These are phyloP conservation scores for Penicillium ochrochloron DNA, from an alignment of 495 filamentous ascomycete species.

Conservation along the genomic window DNA sequence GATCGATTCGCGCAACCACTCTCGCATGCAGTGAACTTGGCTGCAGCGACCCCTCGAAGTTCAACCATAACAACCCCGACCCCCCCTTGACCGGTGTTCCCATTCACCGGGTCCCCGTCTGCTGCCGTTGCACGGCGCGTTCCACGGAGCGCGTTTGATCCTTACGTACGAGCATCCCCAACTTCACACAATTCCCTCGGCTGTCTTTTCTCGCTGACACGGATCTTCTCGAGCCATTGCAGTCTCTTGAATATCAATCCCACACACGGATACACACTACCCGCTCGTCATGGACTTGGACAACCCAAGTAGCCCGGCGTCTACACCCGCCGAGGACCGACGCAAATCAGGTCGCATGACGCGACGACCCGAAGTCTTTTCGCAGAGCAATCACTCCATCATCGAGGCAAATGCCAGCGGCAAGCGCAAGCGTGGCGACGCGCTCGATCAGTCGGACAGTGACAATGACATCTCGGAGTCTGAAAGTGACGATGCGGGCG, in stretches of 20 bases:
- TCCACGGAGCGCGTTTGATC: conserved; percentile 35
- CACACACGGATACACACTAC: not conserved
- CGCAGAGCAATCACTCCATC: conserved; percentile 42
- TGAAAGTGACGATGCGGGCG: conserved; percentile 51
- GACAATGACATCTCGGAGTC: conserved; percentile 55
- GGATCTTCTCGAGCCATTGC: conserved; percentile 1
- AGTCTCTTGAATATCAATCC: conserved; percentile 10
- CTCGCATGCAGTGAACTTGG: conserved; percentile 4
- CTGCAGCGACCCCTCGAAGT: not conserved
- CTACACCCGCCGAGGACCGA: conserved; percentile 57
- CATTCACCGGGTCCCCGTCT: conserved; percentile 16
- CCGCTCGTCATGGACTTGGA: conserved; percentile 42
- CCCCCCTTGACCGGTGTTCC: not conserved
- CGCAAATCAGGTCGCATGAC: conserved; percentile 84
- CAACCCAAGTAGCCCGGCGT: conserved; percentile 32
- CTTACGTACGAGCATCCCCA: conserved; percentile 15
- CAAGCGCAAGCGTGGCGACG: conserved; percentile 60
- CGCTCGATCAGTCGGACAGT: conserved; percentile 40
- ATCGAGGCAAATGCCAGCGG: conserved; percentile 38
- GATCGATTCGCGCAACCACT: not conserved
- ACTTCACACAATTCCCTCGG: not conserved
- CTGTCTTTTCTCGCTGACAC: conserved; percentile 10
- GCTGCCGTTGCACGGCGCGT: conserved; percentile 35
- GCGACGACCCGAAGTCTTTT: conserved; percentile 72
- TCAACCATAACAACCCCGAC: not conserved